Conservation (phyloP, 78 protist species). For the Chrysochromulina tobinii region DNA sequence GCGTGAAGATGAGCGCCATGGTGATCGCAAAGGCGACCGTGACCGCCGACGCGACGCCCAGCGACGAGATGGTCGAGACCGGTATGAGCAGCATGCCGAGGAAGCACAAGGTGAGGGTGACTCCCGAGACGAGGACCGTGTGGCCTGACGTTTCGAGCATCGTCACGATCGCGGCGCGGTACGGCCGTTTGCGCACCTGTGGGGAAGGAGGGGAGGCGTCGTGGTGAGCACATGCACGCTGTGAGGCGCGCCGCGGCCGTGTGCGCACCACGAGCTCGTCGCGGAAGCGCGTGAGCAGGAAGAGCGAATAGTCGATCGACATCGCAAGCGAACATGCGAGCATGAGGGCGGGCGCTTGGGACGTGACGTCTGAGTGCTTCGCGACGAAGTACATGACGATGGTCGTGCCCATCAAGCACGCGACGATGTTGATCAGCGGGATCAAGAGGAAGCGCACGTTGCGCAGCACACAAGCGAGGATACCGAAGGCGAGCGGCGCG, state of each 20-base stretch:
- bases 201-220: neutral
- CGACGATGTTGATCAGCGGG: conserved; percentile 30
- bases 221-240: no score
- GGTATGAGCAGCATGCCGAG: conserved; percentile 50
- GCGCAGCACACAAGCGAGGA: neutral
- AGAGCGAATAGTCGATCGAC: conserved; percentile 74
- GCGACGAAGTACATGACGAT: conserved; percentile 28
- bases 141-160: conserved; percentile 33
- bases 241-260: neutral
- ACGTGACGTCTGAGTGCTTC: neutral
- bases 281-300: conserved; percentile 69
- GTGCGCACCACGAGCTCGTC: conserved; percentile 40
- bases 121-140: conserved; percentile 58
- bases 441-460: conserved; percentile 31
- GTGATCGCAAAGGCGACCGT: conserved; percentile 43
- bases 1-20: conserved; percentile 52
- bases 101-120: conserved; percentile 46
- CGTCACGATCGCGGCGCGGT: neutral
- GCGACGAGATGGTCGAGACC: conserved; percentile 28
- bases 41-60: conserved; percentile 56
- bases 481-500: no score
- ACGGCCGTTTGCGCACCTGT: no score
- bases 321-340: conserved; percentile 50
- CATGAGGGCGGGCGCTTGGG: neutral
- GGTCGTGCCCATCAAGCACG: conserved; percentile 11